Evolutionary conservation across 2,329 filamentous ascomycete genomes (phyloP).

Genomic region (Alternaria solani): DNA sequence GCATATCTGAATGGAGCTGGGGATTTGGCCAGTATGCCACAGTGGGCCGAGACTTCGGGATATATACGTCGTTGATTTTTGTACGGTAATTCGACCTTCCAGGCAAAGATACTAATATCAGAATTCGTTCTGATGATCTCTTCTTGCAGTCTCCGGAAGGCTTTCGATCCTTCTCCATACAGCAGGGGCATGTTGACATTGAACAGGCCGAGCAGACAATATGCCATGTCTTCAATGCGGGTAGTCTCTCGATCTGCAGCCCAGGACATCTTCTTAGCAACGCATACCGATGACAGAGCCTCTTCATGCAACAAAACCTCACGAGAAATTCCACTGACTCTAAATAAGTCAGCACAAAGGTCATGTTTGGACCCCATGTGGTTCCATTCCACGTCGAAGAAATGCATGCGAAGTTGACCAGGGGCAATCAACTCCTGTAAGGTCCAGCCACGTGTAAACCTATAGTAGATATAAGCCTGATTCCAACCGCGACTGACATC

Average conservation of each 20-base stretch:
- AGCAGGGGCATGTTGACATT: background rate
- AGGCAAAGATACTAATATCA: background rate
- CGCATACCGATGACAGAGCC: background rate
- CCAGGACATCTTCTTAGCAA: background rate
- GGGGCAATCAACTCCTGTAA: background rate
- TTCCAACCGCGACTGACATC: no score
- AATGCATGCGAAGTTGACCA: no score
- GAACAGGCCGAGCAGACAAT: background rate
- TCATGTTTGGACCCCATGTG: no score
- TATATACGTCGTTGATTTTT: background rate
- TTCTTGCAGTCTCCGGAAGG: background rate
- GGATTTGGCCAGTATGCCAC: background rate
- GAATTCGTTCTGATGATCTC: background rate
- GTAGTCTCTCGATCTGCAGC: background rate
- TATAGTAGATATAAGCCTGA: no score
- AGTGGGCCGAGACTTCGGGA: constrained; percentile 5
- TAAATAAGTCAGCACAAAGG: no score
- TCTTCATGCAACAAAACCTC: no score
- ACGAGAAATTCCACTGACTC: no score
- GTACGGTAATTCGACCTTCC: background rate
- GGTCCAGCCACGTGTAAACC: background rate
- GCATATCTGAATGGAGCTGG: background rate
- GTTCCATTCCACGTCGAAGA: no score
- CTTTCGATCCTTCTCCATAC: background rate
- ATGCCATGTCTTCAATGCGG: background rate